Evolutionary conservation across 106 monocot genomes (phyloP), one percentile per base, ranked within the genome.

Genomic region (Agapanthus africanus): DNA sequence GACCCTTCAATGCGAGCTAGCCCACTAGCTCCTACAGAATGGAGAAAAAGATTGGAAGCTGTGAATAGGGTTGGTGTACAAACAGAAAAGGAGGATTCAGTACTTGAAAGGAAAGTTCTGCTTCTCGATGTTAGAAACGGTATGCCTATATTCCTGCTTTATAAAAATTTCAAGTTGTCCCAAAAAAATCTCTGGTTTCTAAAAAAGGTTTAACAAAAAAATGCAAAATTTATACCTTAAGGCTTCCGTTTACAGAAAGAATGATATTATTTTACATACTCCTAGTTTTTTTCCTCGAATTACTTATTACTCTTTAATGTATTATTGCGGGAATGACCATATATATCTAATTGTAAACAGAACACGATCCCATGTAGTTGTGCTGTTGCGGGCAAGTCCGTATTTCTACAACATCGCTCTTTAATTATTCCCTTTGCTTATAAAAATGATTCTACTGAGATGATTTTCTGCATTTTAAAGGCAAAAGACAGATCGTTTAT

Each of bases 111-210:
- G 75, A 83, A 72, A 31, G 13, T 66, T 54, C 57, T 97, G 13
- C 46, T 97, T 32, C 86, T 97, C 66, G 97, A 97, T 82, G 92
- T 97, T 42, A 91, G 97, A 81, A 97, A 97, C 81, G 97, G 97
- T 92, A 83, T 21, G 54, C 16, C 11, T 35, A 31, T 18, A 50
- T 1, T 46, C 37, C 28, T 68, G 35, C 31, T 46, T 37, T 69
- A 35, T 61, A 32, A 39, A n/a, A n/a, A n/a, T n/a, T n/a, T n/a
- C n/a, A n/a, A n/a, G n/a, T n/a, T n/a, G n/a, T n/a, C n/a, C n/a
- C n/a, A n/a, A n/a, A n/a, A n/a, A n/a, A n/a, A n/a, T n/a, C n/a
- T n/a, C n/a, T n/a, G n/a, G n/a, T 60, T 60, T 22, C n/a, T n/a
- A n/a, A 19, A 16, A 40, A 59, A 19, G 3, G 1, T 59, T 36